Percentiles rank a stretch among this genome's conserved stretches.
Evolutionary conservation across 495 filamentous ascomycete species (phyloP).

Genomic region (Cairneyella variabilis): DNA sequence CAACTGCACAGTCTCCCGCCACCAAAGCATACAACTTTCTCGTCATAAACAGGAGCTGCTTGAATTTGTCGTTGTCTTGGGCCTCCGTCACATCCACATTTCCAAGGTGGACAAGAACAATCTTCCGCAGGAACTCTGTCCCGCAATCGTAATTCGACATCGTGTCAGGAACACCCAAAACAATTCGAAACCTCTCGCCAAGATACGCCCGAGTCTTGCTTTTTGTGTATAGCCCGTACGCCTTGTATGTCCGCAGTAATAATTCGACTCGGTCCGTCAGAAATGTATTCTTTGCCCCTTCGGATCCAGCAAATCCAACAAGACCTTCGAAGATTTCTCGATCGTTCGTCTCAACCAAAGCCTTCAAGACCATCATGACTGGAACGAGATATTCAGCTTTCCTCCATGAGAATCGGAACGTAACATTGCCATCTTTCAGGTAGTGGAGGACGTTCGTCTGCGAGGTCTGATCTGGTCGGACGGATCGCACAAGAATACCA

Average conservation of each 20-base stretch:
- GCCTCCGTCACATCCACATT: constrained; percentile 73
- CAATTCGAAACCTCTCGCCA: constrained; percentile 83
- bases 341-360: constrained; percentile 92
- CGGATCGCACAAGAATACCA: constrained; percentile 86
- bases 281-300: constrained; percentile 82
- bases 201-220: constrained; percentile 76
- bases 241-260: constrained; percentile 87
- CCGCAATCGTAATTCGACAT: constrained; percentile 84
- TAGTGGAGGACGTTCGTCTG: constrained; percentile 98
- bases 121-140: constrained; percentile 80
- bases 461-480: constrained; percentile 92
- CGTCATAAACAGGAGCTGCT: constrained; percentile 92
- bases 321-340: constrained; percentile 91
- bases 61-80: constrained; percentile 88
- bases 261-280: constrained; percentile 92
- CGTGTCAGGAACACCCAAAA: constrained; percentile 74
- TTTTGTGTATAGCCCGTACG: constrained; percentile 74
- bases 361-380: constrained; percentile 94
- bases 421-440: constrained; percentile 89
- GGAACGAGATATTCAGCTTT: constrained; percentile 95
- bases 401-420: constrained; percentile 95
- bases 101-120: constrained; percentile 88
- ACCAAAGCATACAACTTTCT: constrained; percentile 90
- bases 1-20: constrained; percentile 83
- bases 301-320: constrained; percentile 67